Evolutionary conservation across 495 filamentous ascomycete species (phyloP), one percentile per base, ranked within the genome.

Genomic region (Cladorrhinum samala): DNA sequence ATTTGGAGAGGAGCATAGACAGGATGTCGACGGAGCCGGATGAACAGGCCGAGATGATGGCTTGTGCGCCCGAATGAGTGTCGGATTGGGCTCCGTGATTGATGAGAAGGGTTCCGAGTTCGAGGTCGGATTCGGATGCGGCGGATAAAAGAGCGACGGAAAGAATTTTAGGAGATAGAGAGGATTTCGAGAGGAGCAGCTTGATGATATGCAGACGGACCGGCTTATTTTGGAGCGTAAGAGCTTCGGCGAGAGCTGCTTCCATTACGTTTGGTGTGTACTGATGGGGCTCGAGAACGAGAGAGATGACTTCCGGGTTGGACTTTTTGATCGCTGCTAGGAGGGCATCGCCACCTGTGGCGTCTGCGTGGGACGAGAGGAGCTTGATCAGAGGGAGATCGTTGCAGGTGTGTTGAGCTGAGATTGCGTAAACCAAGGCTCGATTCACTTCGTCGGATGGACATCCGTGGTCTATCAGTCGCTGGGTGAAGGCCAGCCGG

Each of bases 21-120:
- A 78, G 40, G 17, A 78, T 72, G 0, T 66, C 65, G 1, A 64
- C 53, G 5, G 68, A 59, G 0, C 72, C 74, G 1, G 68, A 58
- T 5, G 64, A 62, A 39, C 67, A 76, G 11, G 75, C 72, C 47
- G 72, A 71, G 6, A 78, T 58, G 14, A 78, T 58, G 2, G 74
- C 72, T 49, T 75, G 69, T n/a, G n/a, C n/a, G 13, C 74, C 75
- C 3, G 70, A 64, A n/a, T 67, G 65, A 36, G 75, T 67, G 30
- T 77, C 70, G 3, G 72, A 61, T 20, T 64, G 70, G 4, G 72
- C 72, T 0, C 75, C 72, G 30, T 73, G 53, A 19, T 65, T 59
- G 20, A 75, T 56, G 25, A 78, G 57, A 9, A 74, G 57, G 2
- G 55, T 57, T n/a, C 69, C 73, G 14, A 75, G 67, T 17, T 58